Evolutionary conservation across 495 filamentous ascomycete species (phyloP), one percentile per base, ranked within the genome.

Genomic region (Aspergillus diversus): DNA sequence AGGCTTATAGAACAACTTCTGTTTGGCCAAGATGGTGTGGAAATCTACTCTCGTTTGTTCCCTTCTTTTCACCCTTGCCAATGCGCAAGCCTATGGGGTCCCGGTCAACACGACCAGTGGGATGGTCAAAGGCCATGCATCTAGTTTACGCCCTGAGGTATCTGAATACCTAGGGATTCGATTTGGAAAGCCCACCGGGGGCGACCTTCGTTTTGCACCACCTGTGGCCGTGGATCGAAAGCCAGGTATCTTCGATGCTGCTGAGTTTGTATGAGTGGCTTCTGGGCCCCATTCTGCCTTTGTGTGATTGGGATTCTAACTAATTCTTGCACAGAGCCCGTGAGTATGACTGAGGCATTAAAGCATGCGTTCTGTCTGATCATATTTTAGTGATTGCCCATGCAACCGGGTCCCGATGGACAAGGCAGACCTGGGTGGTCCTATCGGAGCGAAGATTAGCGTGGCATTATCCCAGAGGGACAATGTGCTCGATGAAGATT

Each of bases 141-240:
- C 82, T n/a, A 56, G 63, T n/a, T 71, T 75, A 31, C 64, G 63
- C 0, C 63, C 70, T 13, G 67, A 72, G 39, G 80, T 83, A 9
- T 69, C 71, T 12, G 80, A 81, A 61, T 83, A 79, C 66, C 66
- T 84, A 17, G 80, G 80, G 8, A 79, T 83, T 57, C 74, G 69
- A 8, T 82, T 72, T 64, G 80, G 72, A 16, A 67, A 69, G 56
- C 66, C 71, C 21, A 71, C 75, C 1, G 59, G 64, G 13, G 73
- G 67, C 12, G 46, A 55, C 12, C 66, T 70, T 57, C 70, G 73
- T 39, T 74, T 75, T 39, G 63, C 61, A 52, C 65, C 71, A 12
- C 75, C 75, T 7, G 63, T 64, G 7, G 51, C 67, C 35, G 54
- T 68, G 32, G 65, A 63, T 32, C 50, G 32, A 32, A 7, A 33